Conservation (phyloP, 768 basidiomycete genomes). For the Collybia nuda region DNA sequence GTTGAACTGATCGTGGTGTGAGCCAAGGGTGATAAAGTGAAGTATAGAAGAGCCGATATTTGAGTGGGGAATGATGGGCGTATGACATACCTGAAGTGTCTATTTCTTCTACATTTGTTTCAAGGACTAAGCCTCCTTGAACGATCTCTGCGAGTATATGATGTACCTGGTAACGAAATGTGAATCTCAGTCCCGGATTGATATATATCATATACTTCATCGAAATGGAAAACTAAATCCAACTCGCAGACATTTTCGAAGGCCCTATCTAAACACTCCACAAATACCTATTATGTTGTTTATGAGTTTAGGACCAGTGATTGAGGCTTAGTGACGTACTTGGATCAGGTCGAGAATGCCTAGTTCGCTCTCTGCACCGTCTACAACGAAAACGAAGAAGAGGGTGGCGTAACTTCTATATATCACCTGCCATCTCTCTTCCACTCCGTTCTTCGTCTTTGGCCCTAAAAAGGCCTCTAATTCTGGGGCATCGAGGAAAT, state of each 20-base stretch:
- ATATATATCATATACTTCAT: constrained; percentile 62
- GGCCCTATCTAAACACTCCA: constrained; percentile 91
- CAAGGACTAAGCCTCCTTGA: constrained; percentile 93
- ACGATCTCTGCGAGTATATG: constrained; percentile 95
- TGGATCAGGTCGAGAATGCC: constrained; percentile 97
- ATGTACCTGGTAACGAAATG: constrained; percentile 64
- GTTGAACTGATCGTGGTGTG: constrained; percentile 50
- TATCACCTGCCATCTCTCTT: constrained; percentile 80
- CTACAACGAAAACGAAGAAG: constrained; percentile 96
- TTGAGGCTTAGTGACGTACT: constrained; percentile 42
- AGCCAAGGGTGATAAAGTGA: constrained; percentile 1
- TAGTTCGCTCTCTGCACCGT: constrained; percentile 93
- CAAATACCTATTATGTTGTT: constrained; percentile 71
- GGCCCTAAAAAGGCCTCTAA: constrained; percentile 72
- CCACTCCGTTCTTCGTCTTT: constrained; percentile 45
- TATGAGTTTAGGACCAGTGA: neutral
- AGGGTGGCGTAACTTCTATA: constrained; percentile 96
- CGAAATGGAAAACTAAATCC: constrained; percentile 98
- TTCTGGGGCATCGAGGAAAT: constrained; percentile 94
- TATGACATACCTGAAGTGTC: constrained; percentile 57
- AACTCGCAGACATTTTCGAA: constrained; percentile 99
- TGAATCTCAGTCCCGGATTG: neutral
- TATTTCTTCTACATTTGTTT: constrained; percentile 91
- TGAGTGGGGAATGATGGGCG: neutral
- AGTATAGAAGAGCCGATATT: too few species aligned